Evolutionary conservation across 2,329 filamentous ascomycete genomes (phyloP).

Genomic region (Pseudocercospora vitis): DNA sequence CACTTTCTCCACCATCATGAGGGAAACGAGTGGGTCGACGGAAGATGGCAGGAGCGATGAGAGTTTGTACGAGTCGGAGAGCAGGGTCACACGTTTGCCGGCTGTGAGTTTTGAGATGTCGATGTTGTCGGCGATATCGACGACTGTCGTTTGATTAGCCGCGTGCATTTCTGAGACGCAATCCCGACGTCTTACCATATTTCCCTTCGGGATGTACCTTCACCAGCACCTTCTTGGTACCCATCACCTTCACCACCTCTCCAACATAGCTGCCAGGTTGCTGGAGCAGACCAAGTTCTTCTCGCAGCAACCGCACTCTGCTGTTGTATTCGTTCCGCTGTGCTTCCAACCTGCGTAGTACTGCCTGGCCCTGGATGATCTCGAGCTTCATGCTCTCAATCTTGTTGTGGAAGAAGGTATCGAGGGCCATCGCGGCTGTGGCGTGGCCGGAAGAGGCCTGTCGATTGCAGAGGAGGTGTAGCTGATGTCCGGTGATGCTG

Average conservation of each 20-base stretch:
- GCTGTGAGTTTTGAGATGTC: conserved; percentile 94
- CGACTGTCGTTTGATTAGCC: conserved; percentile 59
- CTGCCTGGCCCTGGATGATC: conserved; percentile 97
- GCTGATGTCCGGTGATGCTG: background rate
- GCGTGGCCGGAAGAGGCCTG: conserved; percentile 10
- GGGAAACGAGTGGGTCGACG: conserved; percentile 94
- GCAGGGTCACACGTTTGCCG: conserved; percentile 93
- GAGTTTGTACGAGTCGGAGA: conserved; percentile 97
- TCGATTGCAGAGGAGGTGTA: background rate
- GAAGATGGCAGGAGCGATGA: conserved; percentile 98
- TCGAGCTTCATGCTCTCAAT: conserved; percentile 99
- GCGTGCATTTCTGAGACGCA: background rate
- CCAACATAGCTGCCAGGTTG: conserved; percentile 98
- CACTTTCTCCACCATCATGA: conserved; percentile 99
- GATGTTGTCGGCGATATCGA: conserved; percentile 91
- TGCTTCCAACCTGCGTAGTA: conserved; percentile 89
- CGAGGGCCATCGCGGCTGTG: conserved; percentile 81
- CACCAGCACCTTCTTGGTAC: conserved; percentile 97
- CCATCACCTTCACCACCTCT: conserved; percentile 99
- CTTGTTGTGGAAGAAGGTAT: conserved; percentile 99
- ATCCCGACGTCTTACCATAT: conserved; percentile 71
- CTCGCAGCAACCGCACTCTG: conserved; percentile 85
- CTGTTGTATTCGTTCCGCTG: conserved; percentile 99
- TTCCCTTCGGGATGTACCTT: conserved; percentile 99
- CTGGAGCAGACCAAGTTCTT: conserved; percentile 93